Evolutionary conservation across 768 basidiomycete species (phyloP), one percentile per base, ranked within the genome.

Genomic region (Gymnopilus dilepis): DNA sequence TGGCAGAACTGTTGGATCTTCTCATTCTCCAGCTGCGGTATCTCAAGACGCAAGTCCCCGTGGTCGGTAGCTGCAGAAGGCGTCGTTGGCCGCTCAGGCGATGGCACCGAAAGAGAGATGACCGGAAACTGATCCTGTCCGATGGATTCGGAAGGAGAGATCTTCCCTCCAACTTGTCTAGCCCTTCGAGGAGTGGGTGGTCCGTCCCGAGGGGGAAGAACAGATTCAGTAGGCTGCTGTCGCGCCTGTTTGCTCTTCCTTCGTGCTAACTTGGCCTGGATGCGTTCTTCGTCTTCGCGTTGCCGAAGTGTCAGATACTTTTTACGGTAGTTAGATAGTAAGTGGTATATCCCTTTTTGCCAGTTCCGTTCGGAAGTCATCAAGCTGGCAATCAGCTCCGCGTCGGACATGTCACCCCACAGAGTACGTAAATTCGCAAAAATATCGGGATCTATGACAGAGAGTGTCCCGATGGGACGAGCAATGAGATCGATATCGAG

Each of bases 271-370:
- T 76, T 72, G 51, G 64, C 71, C 67, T 75, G 71, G 21, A 74
- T 74, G 33, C 78, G 65, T 34, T 70, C 69, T 34, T 86, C 82
- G 59, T 91, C 86, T 51, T 90, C 89, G 58, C 90, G 89, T 59
- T 65, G 56, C 37, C 90, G 91, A 64, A 88, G 83, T 69, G 92
- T 89, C 42, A 93, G 72, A 58, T 88, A 87, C 65, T 83, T 86
- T 52, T 84, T 84, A 43, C 95, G 86, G 76, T 97, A 98, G 64
- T 86, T 87, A 57, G 90, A 80, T n/a, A 99, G 82, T 4, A 98
- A 78, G 70, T 92, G 89, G 74, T 99, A 99, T 50, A 99, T 92
- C 0, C 93, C 94, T 76, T 99, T 98, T 73, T 99, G 94, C 92
- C 94, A 96, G 28, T 91, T 96, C 53, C 87, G 87, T 58, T 88